Evolutionary conservation across 441 rosid species (phyloP).

Genomic region (Euphorbia celastroides): DNA sequence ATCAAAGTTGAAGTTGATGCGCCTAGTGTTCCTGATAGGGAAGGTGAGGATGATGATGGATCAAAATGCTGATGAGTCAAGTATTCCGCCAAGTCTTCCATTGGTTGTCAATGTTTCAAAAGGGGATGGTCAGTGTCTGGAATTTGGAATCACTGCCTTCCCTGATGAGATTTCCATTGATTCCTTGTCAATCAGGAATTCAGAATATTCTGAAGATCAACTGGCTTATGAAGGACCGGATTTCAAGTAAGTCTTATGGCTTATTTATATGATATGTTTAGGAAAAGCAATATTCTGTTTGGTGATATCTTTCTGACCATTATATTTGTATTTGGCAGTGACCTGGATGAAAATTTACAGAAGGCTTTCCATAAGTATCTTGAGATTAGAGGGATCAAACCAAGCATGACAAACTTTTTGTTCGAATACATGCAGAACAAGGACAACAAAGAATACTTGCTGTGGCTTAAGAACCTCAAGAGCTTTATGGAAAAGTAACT

Average conservation of each 20-base stretch:
- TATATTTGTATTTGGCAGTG: constrained; percentile 30
- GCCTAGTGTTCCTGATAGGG: constrained; percentile 19
- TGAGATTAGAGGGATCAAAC: constrained; percentile 71
- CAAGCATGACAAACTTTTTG: constrained; percentile 54
- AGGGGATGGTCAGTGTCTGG: constrained; percentile 36
- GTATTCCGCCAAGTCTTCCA: constrained; percentile 26
- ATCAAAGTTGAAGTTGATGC: constrained; percentile 58
- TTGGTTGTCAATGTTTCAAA: constrained; percentile 52
- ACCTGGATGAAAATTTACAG: constrained; percentile 76
- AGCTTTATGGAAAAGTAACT: constrained; percentile 37
- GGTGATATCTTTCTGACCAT: constrained; percentile 6
- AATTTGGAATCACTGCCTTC: constrained; percentile 53
- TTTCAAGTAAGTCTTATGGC: constrained; percentile 40
- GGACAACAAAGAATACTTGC: constrained; percentile 55
- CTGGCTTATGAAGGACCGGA: constrained; percentile 74
- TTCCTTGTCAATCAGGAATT: constrained; percentile 43
- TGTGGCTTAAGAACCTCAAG: constrained; percentile 61
- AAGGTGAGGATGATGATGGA: constrained; percentile 17
- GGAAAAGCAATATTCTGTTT: background rate
- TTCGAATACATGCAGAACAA: constrained; percentile 49
- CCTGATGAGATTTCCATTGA: constrained; percentile 53
- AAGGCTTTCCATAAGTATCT: constrained; percentile 68
- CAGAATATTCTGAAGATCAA: constrained; percentile 29
- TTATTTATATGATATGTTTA: background rate
- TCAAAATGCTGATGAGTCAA: constrained; percentile 16